Evolutionary conservation across 1,284 basidiomycete genomes (phyloP).

Genomic region (Trametes hirsuta): DNA sequence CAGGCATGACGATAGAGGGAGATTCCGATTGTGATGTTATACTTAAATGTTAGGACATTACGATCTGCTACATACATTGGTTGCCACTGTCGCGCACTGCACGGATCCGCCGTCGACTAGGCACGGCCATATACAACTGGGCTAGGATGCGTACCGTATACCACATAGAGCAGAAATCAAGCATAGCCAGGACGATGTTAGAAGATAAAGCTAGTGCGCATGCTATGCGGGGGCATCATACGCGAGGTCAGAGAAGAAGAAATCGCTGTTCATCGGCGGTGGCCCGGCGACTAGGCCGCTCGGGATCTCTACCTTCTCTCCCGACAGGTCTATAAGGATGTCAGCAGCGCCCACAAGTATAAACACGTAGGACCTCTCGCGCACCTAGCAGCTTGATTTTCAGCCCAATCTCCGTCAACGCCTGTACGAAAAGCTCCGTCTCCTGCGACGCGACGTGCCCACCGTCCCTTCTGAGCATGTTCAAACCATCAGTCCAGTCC

Average conservation of each 20-base stretch:
- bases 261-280: conserved; percentile 82
- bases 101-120: too few relatives aligned
- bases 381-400: conserved; percentile 90
- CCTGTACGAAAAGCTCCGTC: conserved; percentile 83
- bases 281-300: conserved; percentile 69
- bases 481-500: conserved; percentile 96
- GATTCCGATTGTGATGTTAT: too few relatives aligned
- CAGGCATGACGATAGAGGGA: too few relatives aligned
- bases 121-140: too few relatives aligned
- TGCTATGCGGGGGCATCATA: conserved; percentile 30
- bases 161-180: neutral
- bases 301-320: conserved; percentile 92
- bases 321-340: conserved; percentile 73
- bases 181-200: neutral
- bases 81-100: too few relatives aligned
- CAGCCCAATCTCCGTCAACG: conserved; percentile 90
- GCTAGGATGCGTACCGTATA: too few relatives aligned
- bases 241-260: conserved; percentile 80
- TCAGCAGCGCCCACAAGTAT: neutral
- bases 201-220: neutral
- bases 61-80: conserved; percentile 11
- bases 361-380: conserved; percentile 32
- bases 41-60: neutral
- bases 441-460: conserved; percentile 84
- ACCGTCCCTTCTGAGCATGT: conserved; percentile 81